phyloP scores from a whole-genome alignment of 163 green algal species.

The Scenedesmus sp. region DNA sequence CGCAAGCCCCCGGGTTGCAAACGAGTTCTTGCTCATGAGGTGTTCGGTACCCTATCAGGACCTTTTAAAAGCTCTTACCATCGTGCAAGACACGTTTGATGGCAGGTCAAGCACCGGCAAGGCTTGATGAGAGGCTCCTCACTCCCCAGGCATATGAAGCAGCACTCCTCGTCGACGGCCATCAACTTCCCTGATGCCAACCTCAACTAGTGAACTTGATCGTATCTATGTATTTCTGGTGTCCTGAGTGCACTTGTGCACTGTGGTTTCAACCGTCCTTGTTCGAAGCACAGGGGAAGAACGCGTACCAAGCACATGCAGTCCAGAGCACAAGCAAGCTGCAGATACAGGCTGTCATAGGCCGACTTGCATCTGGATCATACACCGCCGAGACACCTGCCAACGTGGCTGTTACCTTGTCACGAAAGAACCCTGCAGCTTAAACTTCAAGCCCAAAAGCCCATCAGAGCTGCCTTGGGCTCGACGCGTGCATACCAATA shows the following conservation, averaged over 20 bases:
- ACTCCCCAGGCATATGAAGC: constrained; percentile 32
- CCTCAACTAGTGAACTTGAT: background rate
- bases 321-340: background rate
- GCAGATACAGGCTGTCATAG: background rate
- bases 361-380: background rate
- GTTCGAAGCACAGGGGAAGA: background rate
- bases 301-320: background rate
- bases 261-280: background rate
- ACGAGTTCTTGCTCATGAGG: background rate
- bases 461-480: too few relatives aligned
- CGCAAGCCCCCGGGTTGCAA: background rate
- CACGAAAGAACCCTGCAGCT: background rate
- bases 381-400: background rate
- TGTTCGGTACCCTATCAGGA: background rate
- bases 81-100: constrained; percentile 14
- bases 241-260: background rate
- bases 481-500: background rate
- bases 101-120: constrained; percentile 14
- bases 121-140: constrained; percentile 27
- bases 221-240: background rate
- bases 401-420: background rate
- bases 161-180: background rate
- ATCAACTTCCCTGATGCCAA: background rate
- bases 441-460: too few relatives aligned
- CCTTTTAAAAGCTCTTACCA: constrained; percentile 9